A percentile compares a stretch with the other conserved stretches of the same genome.
Conservation (phyloP, 2,329 filamentous ascomycete species). For the Samsoniella hepiali region DNA sequence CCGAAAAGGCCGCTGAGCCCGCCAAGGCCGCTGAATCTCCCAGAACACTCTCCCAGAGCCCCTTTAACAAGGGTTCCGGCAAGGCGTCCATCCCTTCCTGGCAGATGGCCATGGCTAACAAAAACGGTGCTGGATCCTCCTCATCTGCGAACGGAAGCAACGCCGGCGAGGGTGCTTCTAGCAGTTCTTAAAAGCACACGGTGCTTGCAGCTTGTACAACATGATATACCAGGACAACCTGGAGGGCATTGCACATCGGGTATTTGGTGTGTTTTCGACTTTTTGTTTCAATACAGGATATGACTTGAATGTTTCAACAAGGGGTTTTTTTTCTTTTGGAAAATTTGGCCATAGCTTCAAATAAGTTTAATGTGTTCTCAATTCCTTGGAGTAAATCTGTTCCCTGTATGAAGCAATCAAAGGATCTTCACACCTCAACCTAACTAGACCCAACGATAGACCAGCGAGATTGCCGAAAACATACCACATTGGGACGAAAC, state of each 20-base stretch:
- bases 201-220: slow-evolving; percentile 12
- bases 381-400: neutral
- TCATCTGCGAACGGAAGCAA: slow-evolving; percentile 21
- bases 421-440: too few species aligned
- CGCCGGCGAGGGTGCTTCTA: slow-evolving; percentile 26
- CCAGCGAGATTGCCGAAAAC: too few species aligned
- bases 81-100: slow-evolving; percentile 74
- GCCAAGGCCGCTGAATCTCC: slow-evolving; percentile 29
- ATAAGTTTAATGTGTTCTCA: neutral
- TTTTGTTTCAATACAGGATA: slow-evolving; percentile 11
- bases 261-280: neutral
- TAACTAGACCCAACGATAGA: neutral
- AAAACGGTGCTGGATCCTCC: slow-evolving; percentile 32
- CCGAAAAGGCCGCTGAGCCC: slow-evolving; percentile 28
- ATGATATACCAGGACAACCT: neutral
- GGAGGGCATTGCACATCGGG: slow-evolving; percentile 1
- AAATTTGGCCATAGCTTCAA: neutral
- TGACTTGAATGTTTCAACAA: neutral
- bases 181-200: slow-evolving; percentile 16
- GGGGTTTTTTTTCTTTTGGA: neutral
- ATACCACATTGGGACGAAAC: too few species aligned
- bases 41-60: slow-evolving; percentile 31
- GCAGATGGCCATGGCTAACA: slow-evolving; percentile 70
- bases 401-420: neutral
- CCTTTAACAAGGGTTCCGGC: slow-evolving; percentile 34